Base-by-base conservation (phyloP, 2,329 filamentous ascomycete species). In the Thelonectria discophora region DNA sequence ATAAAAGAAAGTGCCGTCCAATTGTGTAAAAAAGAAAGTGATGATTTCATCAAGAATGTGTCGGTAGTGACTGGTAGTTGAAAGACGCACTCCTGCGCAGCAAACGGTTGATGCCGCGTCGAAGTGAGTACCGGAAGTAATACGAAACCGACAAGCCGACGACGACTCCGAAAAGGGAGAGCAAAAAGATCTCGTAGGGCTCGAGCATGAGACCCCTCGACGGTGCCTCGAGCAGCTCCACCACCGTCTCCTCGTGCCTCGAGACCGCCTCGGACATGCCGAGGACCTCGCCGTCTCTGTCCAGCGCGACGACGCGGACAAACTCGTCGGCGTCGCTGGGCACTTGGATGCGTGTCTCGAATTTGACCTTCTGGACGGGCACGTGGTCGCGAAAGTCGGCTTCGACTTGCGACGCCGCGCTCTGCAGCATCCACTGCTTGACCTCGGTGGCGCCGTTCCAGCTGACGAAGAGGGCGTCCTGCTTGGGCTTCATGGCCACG, bases 371-470 rank as follows among this genome's bases (percentile, higher is more conserved):
- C 18, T 18, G 11, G 12, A 65, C 60, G 5, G 53, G 54, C 7
- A 27, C 42, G 32, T 70, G 65, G n/a, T 64, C 62, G 55, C 53
- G 27, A 6, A 66, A 69, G 10, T 49, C 39, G 2, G 24, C 39
- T 18, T 39, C 59, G 3, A 55, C 13, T 3, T 60, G 42, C 13
- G 60, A 50, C 7, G 50, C 67, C 7, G 50, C 67, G 54, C 70
- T 71, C 58, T 72, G 68, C 8, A 73, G 47, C 12, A 56, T 76
- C 86, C 86, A 85, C 8, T 60, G 48, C 5, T 68, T 73, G 0
- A 79, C 80, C 66, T 82, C 78, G 0, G 82, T 84, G 40, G 81
- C 81, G 13, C 82, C 83, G 57, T 85, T 85, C 82, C 82, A 85
- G 18, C 82, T 86, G 1, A 86, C 83, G 68, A 82, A 87, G 24